Conservation (phyloP, 2,329 filamentous ascomycete species). For the Phyllosticta citrichinensis region DNA sequence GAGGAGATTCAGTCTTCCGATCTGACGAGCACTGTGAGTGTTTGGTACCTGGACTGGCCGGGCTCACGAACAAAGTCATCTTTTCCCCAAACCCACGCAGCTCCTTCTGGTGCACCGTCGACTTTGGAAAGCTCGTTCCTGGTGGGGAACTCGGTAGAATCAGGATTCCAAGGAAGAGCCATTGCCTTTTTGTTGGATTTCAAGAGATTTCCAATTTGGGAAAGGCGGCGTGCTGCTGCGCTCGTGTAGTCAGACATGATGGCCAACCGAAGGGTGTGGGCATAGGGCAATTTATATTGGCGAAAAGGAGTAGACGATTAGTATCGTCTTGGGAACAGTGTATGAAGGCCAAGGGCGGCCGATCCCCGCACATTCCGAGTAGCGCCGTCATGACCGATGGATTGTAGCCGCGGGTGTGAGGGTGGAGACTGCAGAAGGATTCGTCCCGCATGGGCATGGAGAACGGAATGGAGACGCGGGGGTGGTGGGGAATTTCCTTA, state of each 20-base stretch:
- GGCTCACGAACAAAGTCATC: constrained; percentile 37
- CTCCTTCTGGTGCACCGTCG: constrained; percentile 42
- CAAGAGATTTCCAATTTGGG: constrained; percentile 36
- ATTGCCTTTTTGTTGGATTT: constrained; percentile 37
- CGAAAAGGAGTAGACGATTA: background rate
- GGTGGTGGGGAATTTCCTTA: background rate
- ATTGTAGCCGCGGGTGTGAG: background rate
- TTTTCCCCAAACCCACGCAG: constrained; percentile 52
- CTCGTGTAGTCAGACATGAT: constrained; percentile 27
- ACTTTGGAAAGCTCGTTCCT: constrained; percentile 44
- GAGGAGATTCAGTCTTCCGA: constrained; percentile 46
- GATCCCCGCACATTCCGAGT: background rate
- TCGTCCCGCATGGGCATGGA: too few species aligned
- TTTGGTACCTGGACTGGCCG: background rate
- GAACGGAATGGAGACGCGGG: background rate
- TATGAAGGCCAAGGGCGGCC: background rate
- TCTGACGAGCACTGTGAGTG: constrained; percentile 16
- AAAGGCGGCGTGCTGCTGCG: constrained; percentile 26
- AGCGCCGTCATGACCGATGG: background rate
- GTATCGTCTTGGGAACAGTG: background rate
- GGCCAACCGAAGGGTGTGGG: background rate
- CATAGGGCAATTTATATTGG: background rate
- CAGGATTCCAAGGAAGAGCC: constrained; percentile 45
- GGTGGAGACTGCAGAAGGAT: background rate
- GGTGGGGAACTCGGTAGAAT: constrained; percentile 42